Conservation (phyloP, 768 basidiomycete species). For the Dentipellis sp. region DNA sequence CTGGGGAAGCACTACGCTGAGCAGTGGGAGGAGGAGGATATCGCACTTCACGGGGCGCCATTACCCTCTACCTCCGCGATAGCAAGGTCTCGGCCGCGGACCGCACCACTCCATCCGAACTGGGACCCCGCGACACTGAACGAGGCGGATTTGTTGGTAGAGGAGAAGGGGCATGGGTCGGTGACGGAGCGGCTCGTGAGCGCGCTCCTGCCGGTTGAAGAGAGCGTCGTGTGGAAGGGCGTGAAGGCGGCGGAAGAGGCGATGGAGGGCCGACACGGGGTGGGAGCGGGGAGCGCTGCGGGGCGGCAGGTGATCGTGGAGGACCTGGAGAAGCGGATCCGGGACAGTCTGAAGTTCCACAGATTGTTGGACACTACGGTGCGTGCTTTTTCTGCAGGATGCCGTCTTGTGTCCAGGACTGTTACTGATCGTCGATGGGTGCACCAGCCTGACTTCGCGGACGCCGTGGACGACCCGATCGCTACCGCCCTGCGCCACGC, state of each 20-base stretch:
- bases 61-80: constrained; percentile 31
- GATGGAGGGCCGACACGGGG: constrained; percentile 73
- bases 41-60: constrained; percentile 33
- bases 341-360: constrained; percentile 71
- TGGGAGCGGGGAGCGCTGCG: constrained; percentile 67
- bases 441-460: constrained; percentile 58
- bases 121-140: constrained; percentile 79
- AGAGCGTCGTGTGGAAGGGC: constrained; percentile 55
- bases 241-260: constrained; percentile 79
- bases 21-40: constrained; percentile 91
- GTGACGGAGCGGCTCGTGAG: constrained; percentile 80
- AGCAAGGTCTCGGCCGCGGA: constrained; percentile 23
- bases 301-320: constrained; percentile 72
- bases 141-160: constrained; percentile 59
- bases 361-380: constrained; percentile 64
- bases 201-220: constrained; percentile 62
- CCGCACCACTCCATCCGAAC: constrained; percentile 48
- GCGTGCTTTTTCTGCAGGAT: constrained; percentile 26
- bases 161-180: constrained; percentile 79
- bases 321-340: constrained; percentile 67
- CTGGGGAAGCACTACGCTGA: constrained; percentile 85
- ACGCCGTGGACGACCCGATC: constrained; percentile 89
- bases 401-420: constrained; percentile 5
- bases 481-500: constrained; percentile 84
- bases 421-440: too few relatives aligned